Percentiles rank a stretch among this genome's conserved stretches.
Conservation (phyloP, 257 asterid genomes). For the Solanum lycopersicoides region DNA sequence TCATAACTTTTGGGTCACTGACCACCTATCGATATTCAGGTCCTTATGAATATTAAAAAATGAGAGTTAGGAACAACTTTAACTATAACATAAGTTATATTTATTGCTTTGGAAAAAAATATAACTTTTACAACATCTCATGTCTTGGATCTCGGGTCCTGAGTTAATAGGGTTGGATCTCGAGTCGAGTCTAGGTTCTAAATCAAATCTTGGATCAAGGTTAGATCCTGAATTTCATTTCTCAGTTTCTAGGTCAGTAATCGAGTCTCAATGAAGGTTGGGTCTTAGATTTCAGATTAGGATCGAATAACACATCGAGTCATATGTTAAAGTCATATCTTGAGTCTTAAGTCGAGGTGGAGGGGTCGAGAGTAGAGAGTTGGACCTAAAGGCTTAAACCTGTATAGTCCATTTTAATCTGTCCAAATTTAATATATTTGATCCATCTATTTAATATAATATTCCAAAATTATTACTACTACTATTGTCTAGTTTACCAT, state of each 20-base stretch:
- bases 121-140: not conserved
- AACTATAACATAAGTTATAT: not conserved
- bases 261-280: not conserved
- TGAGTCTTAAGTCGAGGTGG: not conserved
- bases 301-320: not conserved
- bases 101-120: not conserved
- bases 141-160: not conserved
- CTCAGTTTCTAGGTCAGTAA: fast-evolving
- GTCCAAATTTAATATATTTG: not conserved
- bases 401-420: not conserved
- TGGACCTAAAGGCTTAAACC: not conserved
- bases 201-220: too few relatives aligned
- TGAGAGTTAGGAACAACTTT: not conserved
- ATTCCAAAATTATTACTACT: not conserved
- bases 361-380: not conserved
- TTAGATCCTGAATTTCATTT: not conserved
- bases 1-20: not conserved
- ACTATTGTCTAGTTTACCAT: not conserved
- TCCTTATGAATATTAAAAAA: not conserved
- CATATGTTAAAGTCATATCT: not conserved
- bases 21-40: not conserved
- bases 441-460: not conserved
- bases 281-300: not conserved
- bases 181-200: too few relatives aligned
- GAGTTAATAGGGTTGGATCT: not conserved